Conservation (phyloP, 441 rosid genomes). For the Erodium chrysanthum region DNA sequence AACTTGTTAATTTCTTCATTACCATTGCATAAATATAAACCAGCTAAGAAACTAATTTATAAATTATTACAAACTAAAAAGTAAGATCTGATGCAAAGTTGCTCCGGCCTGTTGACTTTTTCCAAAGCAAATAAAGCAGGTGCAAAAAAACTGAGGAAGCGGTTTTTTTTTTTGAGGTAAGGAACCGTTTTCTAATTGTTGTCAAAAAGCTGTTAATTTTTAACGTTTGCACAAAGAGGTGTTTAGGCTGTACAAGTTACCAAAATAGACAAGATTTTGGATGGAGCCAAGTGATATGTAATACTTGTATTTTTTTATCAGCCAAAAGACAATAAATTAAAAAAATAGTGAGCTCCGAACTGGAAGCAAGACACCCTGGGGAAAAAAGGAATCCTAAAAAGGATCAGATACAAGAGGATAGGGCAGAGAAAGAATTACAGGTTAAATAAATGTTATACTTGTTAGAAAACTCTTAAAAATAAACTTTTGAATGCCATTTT, state of each 20-base stretch:
- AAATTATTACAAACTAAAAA: neutral
- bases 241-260: neutral
- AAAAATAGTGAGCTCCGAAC: too few relatives aligned
- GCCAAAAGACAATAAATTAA: too few relatives aligned
- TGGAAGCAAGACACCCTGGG: too few relatives aligned
- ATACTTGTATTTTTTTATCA: neutral
- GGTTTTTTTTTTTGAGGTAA: too few relatives aligned
- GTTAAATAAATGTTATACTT: too few relatives aligned
- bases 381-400: too few relatives aligned
- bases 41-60: neutral
- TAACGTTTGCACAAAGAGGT: neutral
- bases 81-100: neutral
- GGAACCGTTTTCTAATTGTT: neutral
- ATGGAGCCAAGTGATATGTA: neutral
- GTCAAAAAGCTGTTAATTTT: neutral
- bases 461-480: neutral
- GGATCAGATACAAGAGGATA: too few relatives aligned
- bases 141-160: too few relatives aligned
- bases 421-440: too few relatives aligned
- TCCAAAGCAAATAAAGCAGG: neutral
- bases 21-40: too few relatives aligned
- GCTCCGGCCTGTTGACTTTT: neutral
- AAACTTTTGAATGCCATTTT: neutral
- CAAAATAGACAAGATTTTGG: constrained; percentile 1
- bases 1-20: too few relatives aligned